Conservation (phyloP, 352 stramenopile genomes). For the Globisporangium uncinulatum region DNA sequence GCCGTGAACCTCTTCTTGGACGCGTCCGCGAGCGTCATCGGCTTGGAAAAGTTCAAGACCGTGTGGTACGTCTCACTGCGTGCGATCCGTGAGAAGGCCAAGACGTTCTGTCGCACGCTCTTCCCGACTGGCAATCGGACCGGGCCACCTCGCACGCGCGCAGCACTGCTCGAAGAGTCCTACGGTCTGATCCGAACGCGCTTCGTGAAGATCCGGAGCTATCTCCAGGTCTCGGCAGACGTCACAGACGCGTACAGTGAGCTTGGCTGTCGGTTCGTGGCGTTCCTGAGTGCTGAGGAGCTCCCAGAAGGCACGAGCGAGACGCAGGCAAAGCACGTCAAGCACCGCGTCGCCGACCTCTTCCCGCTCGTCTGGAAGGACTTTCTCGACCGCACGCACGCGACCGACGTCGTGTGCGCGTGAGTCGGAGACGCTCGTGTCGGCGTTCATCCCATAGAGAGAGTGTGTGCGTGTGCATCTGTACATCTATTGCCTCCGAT, state of each 20-base stretch:
- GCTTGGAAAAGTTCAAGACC: conserved; percentile 81
- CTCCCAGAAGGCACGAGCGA: conserved; percentile 19
- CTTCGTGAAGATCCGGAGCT: conserved; percentile 49
- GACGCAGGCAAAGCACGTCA: conserved; percentile 22
- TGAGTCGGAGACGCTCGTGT: background rate
- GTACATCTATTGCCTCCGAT: conserved; percentile 3
- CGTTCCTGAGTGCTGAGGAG: conserved; percentile 41
- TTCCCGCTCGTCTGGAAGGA: conserved; percentile 72
- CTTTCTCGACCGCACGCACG: conserved; percentile 44
- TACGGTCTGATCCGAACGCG: conserved; percentile 37
- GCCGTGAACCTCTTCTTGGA: conserved; percentile 74
- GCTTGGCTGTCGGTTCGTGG: conserved; percentile 59
- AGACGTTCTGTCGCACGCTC: conserved; percentile 42
- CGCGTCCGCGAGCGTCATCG: conserved; percentile 49
- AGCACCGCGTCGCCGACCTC: conserved; percentile 47
- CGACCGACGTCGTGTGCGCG: conserved; percentile 31
- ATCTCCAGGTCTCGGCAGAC: conserved; percentile 40
- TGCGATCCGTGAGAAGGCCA: conserved; percentile 83
- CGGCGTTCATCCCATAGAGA: background rate
- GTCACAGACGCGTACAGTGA: conserved; percentile 30
- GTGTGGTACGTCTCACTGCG: conserved; percentile 83
- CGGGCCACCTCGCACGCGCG: conserved; percentile 8
- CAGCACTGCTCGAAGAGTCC: conserved; percentile 15
- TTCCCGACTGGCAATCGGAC: conserved; percentile 22
- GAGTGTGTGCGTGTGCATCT: background rate